These are phyloP conservation scores for Stagonosporopsis cucurbitacearum DNA, from an alignment of 2,329 filamentous ascomycete species.

Conservation along the genomic window DNA sequence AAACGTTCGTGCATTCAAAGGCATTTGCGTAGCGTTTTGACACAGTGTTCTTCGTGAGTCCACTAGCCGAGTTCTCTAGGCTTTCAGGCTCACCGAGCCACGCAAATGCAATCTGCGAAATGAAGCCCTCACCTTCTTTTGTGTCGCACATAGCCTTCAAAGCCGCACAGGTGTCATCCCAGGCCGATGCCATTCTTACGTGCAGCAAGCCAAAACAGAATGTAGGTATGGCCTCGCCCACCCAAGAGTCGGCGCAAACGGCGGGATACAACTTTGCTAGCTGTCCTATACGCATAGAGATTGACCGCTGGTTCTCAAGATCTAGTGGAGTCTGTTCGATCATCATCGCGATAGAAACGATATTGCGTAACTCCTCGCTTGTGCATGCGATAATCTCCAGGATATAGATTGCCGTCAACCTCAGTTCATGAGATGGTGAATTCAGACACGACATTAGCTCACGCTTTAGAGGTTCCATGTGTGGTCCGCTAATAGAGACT, in stretches of 20 bases:
- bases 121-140: conserved; percentile 72
- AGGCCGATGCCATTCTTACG: conserved; percentile 81
- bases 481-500: conserved; percentile 57
- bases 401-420: conserved; percentile 75
- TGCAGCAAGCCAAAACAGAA: conserved; percentile 92
- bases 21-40: conserved; percentile 62
- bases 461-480: conserved; percentile 67
- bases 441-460: conserved; percentile 76
- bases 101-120: conserved; percentile 75
- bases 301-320: conserved; percentile 74
- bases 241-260: conserved; percentile 66
- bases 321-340: conserved; percentile 81
- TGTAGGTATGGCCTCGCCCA: conserved; percentile 74
- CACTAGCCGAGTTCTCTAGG: conserved; percentile 13
- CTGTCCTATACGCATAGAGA: conserved; percentile 86
- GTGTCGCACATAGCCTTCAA: conserved; percentile 76
- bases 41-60: conserved; percentile 10
- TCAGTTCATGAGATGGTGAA: conserved; percentile 75
- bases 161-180: conserved; percentile 81
- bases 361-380: conserved; percentile 58
- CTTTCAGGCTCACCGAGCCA: conserved; percentile 65
- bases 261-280: conserved; percentile 70
- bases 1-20: conserved; percentile 84
- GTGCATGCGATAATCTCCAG: conserved; percentile 65
- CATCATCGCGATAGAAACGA: conserved; percentile 71